These are phyloP conservation scores for Populus simonii DNA, from an alignment of 345 rosid genomes.

Conservation along the genomic window DNA sequence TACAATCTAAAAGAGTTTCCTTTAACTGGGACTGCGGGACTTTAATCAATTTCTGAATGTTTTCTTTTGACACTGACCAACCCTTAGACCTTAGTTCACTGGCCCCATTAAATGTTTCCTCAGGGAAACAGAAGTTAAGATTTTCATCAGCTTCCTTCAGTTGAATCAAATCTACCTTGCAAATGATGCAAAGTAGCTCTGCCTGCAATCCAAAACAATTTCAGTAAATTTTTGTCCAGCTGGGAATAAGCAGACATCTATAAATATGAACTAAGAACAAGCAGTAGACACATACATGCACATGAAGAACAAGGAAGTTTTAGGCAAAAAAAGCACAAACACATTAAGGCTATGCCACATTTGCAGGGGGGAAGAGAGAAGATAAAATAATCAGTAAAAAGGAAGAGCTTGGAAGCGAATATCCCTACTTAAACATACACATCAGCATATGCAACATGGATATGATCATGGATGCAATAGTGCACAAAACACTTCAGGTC, in stretches of 20 bases:
- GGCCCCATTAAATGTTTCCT: conserved; percentile 23
- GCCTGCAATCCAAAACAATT: conserved; percentile 44
- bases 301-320: background rate
- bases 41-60: conserved; percentile 39
- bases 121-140: conserved; percentile 41
- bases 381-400: background rate
- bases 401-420: background rate
- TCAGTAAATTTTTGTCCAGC: background rate
- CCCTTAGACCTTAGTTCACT: conserved; percentile 22
- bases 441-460: background rate
- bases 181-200: conserved; percentile 53
- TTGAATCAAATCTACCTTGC: conserved; percentile 53
- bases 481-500: background rate
- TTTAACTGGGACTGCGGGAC: conserved; percentile 40
- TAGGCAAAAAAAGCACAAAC: too few species aligned
- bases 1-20: conserved; percentile 52
- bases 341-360: background rate
- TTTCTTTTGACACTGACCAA: conserved; percentile 29
- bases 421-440: background rate
- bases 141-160: conserved; percentile 50
- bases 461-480: background rate
- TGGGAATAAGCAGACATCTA: background rate
- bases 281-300: background rate
- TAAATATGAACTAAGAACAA: background rate
- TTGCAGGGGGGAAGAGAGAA: background rate